These are phyloP conservation scores for Fennellomyces sp. DNA, from an alignment of 371 early-diverging fungal species.

Conservation along the genomic window DNA sequence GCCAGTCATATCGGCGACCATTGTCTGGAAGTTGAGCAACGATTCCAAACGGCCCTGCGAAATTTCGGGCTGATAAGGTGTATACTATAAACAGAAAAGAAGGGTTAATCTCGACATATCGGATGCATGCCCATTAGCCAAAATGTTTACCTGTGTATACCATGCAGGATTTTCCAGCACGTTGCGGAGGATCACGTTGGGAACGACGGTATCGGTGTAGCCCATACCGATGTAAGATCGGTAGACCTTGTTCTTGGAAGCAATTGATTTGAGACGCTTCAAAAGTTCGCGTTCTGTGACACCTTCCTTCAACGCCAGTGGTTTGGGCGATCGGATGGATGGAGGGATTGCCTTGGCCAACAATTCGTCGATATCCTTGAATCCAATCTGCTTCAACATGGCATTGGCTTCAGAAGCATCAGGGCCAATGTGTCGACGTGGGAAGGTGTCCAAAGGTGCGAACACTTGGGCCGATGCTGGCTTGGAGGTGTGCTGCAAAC, in stretches of 20 bases:
- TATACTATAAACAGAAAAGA: constrained; percentile 81
- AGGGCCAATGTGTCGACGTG: constrained; percentile 91
- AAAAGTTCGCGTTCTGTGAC: constrained; percentile 85
- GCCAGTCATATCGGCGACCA: constrained; percentile 93
- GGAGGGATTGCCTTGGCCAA: constrained; percentile 83
- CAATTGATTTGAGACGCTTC: constrained; percentile 77
- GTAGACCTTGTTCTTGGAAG: constrained; percentile 87
- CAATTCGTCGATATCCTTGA: constrained; percentile 79
- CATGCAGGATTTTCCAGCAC: constrained; percentile 97
- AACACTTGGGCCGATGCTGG: constrained; percentile 40
- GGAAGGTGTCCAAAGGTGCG: constrained; percentile 73
- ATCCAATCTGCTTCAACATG: constrained; percentile 84
- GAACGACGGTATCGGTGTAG: constrained; percentile 88
- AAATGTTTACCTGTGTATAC: constrained; percentile 89
- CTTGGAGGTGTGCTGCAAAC: constrained; percentile 38
- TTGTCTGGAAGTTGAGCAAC: constrained; percentile 94
- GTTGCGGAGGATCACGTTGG: constrained; percentile 94
- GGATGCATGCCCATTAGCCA: no score
- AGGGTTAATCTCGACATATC: no score
- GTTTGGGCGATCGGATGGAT: constrained; percentile 74
- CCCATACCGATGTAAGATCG: constrained; percentile 95
- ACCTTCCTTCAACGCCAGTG: constrained; percentile 69
- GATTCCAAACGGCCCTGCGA: constrained; percentile 97
- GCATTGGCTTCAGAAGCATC: constrained; percentile 66
- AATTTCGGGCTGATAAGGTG: constrained; percentile 98